These are phyloP conservation scores for Knoxdaviesia capensis DNA, from an alignment of 2,329 filamentous ascomycete genomes.

Conservation along the genomic window DNA sequence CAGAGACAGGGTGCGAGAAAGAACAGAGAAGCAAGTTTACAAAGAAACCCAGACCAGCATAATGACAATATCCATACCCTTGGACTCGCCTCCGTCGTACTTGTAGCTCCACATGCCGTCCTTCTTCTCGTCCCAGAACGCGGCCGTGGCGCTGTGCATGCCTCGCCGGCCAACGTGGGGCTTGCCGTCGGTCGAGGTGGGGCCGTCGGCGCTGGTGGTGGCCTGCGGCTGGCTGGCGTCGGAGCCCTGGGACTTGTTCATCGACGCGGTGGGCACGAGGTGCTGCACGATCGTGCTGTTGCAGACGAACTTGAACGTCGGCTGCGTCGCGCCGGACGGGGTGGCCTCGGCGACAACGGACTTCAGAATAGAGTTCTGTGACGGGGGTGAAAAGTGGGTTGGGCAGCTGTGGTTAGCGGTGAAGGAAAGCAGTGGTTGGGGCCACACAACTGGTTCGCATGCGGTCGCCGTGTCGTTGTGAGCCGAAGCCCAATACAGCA, in stretches of 20 bases:
- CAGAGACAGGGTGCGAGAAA: too few relatives aligned
- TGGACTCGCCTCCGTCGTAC: slow-evolving; percentile 48
- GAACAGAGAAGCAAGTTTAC: slow-evolving; percentile 13
- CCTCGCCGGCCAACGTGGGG: slow-evolving; percentile 67
- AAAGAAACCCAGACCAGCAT: slow-evolving; percentile 64
- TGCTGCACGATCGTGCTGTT: slow-evolving; percentile 99
- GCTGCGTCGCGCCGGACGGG: slow-evolving; percentile 31
- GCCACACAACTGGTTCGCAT: too few relatives aligned
- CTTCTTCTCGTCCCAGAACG: slow-evolving; percentile 80
- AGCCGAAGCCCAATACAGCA: too few relatives aligned
- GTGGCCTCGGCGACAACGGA: slow-evolving; percentile 58
- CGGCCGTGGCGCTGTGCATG: slow-evolving; percentile 72
- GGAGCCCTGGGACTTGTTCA: slow-evolving; percentile 38
- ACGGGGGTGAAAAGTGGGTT: neutral
- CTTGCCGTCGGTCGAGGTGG: slow-evolving; percentile 40
- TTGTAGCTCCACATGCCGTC: slow-evolving; percentile 84
- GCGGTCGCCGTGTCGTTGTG: too few relatives aligned
- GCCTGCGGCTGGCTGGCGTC: slow-evolving; percentile 30
- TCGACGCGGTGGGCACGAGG: slow-evolving; percentile 45
- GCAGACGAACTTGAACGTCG: slow-evolving; percentile 79
- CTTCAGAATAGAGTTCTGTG: slow-evolving; percentile 55
- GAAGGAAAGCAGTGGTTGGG: neutral
- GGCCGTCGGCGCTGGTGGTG: slow-evolving; percentile 29
- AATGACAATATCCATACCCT: slow-evolving; percentile 49
- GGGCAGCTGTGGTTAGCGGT: neutral